Evolutionary conservation across 805 yeast species (phyloP).

Genomic region (Nakazawaea ishiwadae): DNA sequence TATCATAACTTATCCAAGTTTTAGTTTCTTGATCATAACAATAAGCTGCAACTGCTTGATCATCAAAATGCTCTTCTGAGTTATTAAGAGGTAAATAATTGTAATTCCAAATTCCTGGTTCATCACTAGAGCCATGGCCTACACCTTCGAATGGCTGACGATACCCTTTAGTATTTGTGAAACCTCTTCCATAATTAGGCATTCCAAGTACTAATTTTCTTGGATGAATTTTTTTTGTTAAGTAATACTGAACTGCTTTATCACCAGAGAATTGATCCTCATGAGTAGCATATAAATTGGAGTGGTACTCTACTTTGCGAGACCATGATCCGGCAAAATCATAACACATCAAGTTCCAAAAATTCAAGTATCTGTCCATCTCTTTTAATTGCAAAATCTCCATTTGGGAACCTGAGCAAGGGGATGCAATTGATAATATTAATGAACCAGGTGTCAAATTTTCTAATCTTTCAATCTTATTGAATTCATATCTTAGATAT

Average conservation of each 20-base stretch:
- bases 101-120: slow-evolving; percentile 49
- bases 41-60: slow-evolving; percentile 46
- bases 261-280: slow-evolving; percentile 37
- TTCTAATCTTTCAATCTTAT: slow-evolving; percentile 27
- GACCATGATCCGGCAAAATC: slow-evolving; percentile 86
- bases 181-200: slow-evolving; percentile 73
- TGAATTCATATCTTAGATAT: slow-evolving; percentile 34
- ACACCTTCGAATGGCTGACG: slow-evolving; percentile 34
- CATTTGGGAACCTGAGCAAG: slow-evolving; percentile 53
- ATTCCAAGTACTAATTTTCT: slow-evolving; percentile 70
- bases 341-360: slow-evolving; percentile 90
- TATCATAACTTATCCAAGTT: slow-evolving; percentile 64
- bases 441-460: slow-evolving; percentile 24
- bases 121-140: slow-evolving; percentile 36
- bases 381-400: slow-evolving; percentile 36
- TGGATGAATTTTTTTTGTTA: slow-evolving; percentile 36
- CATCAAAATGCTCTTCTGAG: slow-evolving; percentile 47
- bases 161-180: slow-evolving; percentile 28
- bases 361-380: slow-evolving; percentile 56
- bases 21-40: slow-evolving; percentile 35
- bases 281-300: slow-evolving; percentile 46
- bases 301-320: slow-evolving; percentile 53
- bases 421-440: slow-evolving; percentile 69
- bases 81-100: slow-evolving; percentile 46
- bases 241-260: slow-evolving; percentile 40